Conservation (phyloP, 495 filamentous ascomycete species). For the Penicillium cataractarum region DNA sequence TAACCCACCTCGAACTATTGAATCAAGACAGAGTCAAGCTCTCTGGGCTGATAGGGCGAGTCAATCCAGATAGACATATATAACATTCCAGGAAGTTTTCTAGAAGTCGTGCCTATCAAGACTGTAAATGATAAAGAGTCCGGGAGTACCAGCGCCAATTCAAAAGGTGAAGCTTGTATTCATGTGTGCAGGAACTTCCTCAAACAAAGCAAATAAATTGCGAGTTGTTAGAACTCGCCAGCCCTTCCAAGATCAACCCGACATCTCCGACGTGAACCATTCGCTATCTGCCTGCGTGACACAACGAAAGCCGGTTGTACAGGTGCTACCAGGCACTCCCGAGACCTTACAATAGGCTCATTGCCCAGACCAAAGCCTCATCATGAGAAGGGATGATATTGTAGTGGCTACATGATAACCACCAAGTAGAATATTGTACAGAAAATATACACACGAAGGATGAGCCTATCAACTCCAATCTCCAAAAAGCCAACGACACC, state of each 20-base stretch:
- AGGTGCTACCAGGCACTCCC: not conserved
- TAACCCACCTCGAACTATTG: no score
- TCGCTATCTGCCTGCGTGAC: not conserved
- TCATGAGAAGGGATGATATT: not conserved
- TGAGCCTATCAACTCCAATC: not conserved
- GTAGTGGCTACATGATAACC: not conserved
- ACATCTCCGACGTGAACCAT: not conserved
- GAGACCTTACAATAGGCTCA: not conserved
- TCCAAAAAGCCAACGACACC: not conserved
- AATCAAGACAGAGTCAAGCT: no score
- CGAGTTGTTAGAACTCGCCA: no score
- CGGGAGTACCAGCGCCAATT: no score
- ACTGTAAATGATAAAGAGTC: no score
- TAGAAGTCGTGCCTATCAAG: no score
- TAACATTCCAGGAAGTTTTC: no score
- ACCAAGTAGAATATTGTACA: slow-evolving; percentile 2
- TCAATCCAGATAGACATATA: no score
- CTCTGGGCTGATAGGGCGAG: no score
- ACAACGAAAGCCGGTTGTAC: not conserved
- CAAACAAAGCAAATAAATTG: no score
- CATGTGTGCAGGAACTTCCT: no score
- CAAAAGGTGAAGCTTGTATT: no score
- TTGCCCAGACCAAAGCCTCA: not conserved
- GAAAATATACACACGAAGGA: not conserved
- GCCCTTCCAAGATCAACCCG: not conserved